Percentiles rank a stretch among this genome's conserved stretches.
These are phyloP conservation scores for Paracorniculantispora psalliotae DNA, from an alignment of 2,329 filamentous ascomycete genomes.

Conservation along the genomic window DNA sequence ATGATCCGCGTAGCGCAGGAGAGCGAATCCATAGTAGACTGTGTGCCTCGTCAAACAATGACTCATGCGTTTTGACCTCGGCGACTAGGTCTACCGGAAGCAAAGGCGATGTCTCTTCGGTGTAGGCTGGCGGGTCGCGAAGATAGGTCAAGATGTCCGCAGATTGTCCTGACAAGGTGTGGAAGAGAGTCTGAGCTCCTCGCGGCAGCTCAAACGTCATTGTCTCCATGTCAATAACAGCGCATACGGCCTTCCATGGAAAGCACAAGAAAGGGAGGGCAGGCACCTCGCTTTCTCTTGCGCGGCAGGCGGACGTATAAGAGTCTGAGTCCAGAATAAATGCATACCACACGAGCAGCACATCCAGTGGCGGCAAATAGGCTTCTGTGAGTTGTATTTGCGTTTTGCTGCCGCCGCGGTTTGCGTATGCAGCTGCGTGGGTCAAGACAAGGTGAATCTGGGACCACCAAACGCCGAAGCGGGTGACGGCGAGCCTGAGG, in stretches of 20 bases:
- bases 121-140: background rate
- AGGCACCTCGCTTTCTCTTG: background rate
- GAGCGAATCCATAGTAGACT: background rate
- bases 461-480: conserved; percentile 3
- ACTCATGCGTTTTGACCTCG: background rate
- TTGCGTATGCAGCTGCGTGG: background rate
- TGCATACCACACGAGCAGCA: background rate
- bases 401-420: background rate
- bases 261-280: background rate
- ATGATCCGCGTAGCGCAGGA: background rate
- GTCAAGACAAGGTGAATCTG: background rate
- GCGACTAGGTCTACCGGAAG: background rate
- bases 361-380: background rate
- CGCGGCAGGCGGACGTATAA: background rate
- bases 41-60: background rate
- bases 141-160: background rate
- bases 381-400: background rate
- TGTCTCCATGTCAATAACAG: background rate
- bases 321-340: background rate
- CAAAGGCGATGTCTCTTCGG: background rate
- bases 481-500: background rate
- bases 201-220: background rate
- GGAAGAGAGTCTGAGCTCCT: background rate
- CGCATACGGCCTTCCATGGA: background rate
- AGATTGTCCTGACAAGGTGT: background rate